These are phyloP conservation scores for Bretziella fagacearum DNA, from an alignment of 2,329 filamentous ascomycete genomes.

Conservation along the genomic window DNA sequence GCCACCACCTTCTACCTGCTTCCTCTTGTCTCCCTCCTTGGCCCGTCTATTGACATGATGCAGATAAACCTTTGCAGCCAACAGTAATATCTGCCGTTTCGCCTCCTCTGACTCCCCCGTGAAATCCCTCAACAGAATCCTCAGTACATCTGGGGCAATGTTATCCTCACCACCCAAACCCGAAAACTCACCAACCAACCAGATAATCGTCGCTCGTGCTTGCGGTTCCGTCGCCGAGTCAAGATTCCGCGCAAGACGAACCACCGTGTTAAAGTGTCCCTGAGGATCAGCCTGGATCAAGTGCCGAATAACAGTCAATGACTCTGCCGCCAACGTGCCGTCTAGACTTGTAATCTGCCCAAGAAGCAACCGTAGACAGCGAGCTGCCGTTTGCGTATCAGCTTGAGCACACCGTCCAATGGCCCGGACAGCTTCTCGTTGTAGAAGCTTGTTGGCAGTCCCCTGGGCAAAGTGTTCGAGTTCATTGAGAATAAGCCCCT, in stretches of 20 bases:
- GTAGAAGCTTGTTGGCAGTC: conserved; percentile 49
- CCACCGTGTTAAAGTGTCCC: conserved; percentile 67
- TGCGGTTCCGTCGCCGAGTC: conserved; percentile 76
- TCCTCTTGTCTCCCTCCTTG: conserved; percentile 20
- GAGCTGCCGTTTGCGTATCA: conserved; percentile 49
- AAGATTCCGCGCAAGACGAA: conserved; percentile 77
- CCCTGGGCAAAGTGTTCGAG: conserved; percentile 80
- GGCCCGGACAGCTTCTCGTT: conserved; percentile 77
- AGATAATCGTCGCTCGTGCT: conserved; percentile 86
- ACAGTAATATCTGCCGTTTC: conserved; percentile 77
- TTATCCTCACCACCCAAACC: conserved; percentile 66
- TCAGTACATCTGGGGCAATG: conserved; percentile 80
- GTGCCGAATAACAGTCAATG: conserved; percentile 84
- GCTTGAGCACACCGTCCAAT: conserved; percentile 86
- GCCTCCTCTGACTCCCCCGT: conserved; percentile 67
- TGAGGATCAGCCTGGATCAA: conserved; percentile 81
- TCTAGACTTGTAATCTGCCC: conserved; percentile 79
- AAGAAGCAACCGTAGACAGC: conserved; percentile 69
- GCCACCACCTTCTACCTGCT: neutral
- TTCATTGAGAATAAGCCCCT: conserved; percentile 78
- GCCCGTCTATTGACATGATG: conserved; percentile 59
- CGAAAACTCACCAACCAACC: conserved; percentile 90
- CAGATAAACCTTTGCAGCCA: conserved; percentile 93
- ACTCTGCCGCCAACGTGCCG: conserved; percentile 76
- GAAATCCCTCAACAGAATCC: conserved; percentile 76